Evolutionary conservation across 2,329 filamentous ascomycete species (phyloP).

Genomic region (Fusarium keratoplasticum): DNA sequence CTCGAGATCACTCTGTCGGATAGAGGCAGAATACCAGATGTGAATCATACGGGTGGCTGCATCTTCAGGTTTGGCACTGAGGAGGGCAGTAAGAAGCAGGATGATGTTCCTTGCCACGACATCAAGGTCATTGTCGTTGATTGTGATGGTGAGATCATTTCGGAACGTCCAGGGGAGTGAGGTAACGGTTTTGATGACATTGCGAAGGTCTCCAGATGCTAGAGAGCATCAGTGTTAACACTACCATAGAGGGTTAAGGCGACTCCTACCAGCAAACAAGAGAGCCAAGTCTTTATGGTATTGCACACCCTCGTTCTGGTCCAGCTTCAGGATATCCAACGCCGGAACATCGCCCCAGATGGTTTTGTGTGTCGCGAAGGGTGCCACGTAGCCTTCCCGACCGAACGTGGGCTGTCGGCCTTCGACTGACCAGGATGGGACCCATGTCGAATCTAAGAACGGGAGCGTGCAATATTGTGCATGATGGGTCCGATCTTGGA

Average conservation of each 20-base stretch:
- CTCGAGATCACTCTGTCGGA: conserved; percentile 5
- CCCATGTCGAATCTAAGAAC: neutral
- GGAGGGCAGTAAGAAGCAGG: conserved; percentile 5
- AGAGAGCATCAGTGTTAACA: neutral
- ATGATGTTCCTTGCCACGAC: conserved; percentile 21
- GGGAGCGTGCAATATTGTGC: neutral
- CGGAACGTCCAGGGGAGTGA: neutral
- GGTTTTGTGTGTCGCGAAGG: neutral
- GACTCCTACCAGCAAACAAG: conserved; percentile 13
- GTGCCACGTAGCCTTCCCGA: rapidly evolving
- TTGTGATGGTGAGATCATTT: neutral
- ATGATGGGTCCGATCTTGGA: neutral
- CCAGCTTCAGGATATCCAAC: conserved; percentile 18
- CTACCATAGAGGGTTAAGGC: neutral
- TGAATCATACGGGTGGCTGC: conserved; percentile 15
- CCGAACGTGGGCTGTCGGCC: neutral
- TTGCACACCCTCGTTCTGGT: conserved; percentile 5
- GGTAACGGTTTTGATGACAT: conserved; percentile 12
- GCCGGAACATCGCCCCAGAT: conserved; percentile 16
- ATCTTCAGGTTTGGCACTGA: neutral
- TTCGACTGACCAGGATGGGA: neutral
- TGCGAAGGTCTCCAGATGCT: conserved; percentile 24
- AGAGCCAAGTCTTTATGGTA: neutral
- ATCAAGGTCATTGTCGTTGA: conserved; percentile 20
- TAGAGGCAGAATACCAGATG: conserved; percentile 19